These are phyloP conservation scores for Dothistroma septosporum DNA, from an alignment of 2,329 filamentous ascomycete species.

Conservation along the genomic window DNA sequence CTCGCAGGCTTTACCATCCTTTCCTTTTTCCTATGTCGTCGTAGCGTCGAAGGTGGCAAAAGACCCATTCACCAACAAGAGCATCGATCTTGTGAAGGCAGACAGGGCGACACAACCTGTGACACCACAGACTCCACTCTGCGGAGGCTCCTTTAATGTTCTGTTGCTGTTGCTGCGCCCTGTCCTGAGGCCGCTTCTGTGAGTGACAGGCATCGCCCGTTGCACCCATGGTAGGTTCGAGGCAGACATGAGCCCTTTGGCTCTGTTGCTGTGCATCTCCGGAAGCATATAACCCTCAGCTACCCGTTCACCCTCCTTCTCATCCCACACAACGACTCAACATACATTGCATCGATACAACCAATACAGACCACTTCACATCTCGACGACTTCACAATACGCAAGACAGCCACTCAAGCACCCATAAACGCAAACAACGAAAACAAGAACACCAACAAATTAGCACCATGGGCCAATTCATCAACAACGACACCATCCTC, in stretches of 20 bases:
- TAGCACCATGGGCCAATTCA: no score
- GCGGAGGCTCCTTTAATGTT: not conserved
- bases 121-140: not conserved
- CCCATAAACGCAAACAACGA: not conserved
- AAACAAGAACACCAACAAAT: not conserved
- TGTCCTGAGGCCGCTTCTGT: not conserved
- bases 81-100: not conserved
- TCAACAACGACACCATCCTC: no score
- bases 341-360: not conserved
- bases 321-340: not conserved
- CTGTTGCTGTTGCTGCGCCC: not conserved
- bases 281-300: not conserved
- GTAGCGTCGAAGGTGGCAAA: not conserved
- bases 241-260: not conserved
- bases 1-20: not conserved
- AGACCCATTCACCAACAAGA: not conserved
- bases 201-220: not conserved
- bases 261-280: not conserved
- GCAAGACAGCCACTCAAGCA: not conserved
- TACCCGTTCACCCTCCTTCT: not conserved
- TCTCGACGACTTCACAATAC: not conserved
- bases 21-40: not conserved
- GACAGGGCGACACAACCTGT: not conserved
- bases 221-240: not conserved
- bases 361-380: not conserved